Base-by-base conservation (phyloP, 352 stramenopile genomes). In the Aphanomyces invadans region DNA sequence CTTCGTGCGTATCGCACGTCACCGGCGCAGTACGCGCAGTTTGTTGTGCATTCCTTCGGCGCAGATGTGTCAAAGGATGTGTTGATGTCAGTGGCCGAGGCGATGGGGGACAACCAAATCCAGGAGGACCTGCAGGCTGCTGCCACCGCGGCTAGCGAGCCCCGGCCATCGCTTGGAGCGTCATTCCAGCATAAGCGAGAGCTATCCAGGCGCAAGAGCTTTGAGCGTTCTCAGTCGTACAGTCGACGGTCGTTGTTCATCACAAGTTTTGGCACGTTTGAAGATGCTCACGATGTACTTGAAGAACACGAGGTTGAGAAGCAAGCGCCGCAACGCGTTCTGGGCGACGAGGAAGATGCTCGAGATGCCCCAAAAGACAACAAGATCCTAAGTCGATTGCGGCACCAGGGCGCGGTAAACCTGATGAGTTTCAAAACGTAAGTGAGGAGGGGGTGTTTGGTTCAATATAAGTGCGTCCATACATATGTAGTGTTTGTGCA, bases 391-490 rank as follows among this genome's bases (percentile, higher is more conserved):
- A 67, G 33, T 57, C 60, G 60, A 10, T 32, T 67, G 10, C 48
- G 48, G n/a, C 38, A 67, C 33, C 60, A 67, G 44, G 60, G 60
- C 60, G 60, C 60, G 12, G 60, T 67, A 4, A 67, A 67, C 49
- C 28, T 67, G 4, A 67, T 67, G 60, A 67, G 48, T 26, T 67
- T 67, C 21, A 65, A 51, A 21, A 39, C 55, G 60, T 56, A 49
- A 64, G 53, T 7, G 42, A 19, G 21, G 21, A 12, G 21, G 42
- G 21, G 38, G 26, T 61, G n/a, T 53, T 29, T 28, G 17, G 21
- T 23, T 29, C 21, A 23, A 21, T 23, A 17, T 17, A 17, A 45
- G 38, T 45, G 38, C 38, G 38, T 45, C 38, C 38, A 45, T 45
- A 17, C n/a, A n/a, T n/a, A n/a, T n/a, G n/a, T n/a, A n/a, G n/a